phyloP scores from a whole-genome alignment of 2,329 filamentous ascomycete genomes.

The Pezicula rhizophila region DNA sequence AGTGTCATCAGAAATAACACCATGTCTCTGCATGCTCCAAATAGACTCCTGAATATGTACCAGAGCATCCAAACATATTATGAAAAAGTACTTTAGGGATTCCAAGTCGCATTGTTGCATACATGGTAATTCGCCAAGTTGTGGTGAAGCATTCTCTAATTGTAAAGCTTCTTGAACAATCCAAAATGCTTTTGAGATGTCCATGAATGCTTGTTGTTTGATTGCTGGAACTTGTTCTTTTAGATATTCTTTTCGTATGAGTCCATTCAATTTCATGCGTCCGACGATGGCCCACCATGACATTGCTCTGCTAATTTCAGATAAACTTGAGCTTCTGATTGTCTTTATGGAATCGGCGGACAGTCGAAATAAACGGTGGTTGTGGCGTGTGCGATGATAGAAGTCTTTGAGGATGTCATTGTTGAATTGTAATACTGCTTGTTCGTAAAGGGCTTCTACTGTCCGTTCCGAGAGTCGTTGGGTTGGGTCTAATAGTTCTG shows the following conservation, averaged over 20 bases:
- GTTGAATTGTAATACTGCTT: too few species aligned
- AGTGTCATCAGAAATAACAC: conserved; percentile 59
- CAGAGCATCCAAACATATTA: not conserved
- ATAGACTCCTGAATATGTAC: conserved; percentile 56
- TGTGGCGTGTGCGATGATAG: not conserved
- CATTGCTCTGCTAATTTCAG: conserved; percentile 63
- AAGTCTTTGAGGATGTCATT: not conserved
- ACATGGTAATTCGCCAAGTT: not conserved
- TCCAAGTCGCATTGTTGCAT: not conserved
- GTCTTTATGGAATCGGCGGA: not conserved
- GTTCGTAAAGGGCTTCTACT: too few species aligned
- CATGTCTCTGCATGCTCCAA: conserved; percentile 74
- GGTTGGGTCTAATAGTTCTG: too few species aligned
- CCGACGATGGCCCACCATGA: conserved; percentile 86
- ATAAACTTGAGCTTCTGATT: conserved; percentile 24
- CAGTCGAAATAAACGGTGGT: not conserved
- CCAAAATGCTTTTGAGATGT: conserved; percentile 80
- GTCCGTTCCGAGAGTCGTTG: too few species aligned
- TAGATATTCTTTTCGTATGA: conserved; percentile 56
- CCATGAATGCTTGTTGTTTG: conserved; percentile 66
- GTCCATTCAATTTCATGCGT: conserved; percentile 62
- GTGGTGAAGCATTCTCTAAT: not conserved
- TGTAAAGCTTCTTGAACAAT: conserved; percentile 43
- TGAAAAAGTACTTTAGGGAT: not conserved
- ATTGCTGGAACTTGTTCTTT: conserved; percentile 40